Base-by-base conservation (phyloP, 1,139 yeast species). In the Debaryomyces sp. region DNA sequence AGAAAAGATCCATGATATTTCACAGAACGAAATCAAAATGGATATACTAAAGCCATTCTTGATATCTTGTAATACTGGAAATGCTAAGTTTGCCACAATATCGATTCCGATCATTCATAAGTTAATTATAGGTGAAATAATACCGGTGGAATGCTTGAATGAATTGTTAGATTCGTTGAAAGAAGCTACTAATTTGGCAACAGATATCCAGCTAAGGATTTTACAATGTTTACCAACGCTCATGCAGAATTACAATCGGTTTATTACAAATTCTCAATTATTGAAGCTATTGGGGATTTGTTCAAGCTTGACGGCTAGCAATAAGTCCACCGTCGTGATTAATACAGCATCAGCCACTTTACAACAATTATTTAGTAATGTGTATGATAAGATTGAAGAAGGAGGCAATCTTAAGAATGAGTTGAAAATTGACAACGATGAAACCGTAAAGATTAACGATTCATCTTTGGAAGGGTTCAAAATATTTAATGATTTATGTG, bases 301-400 rank as follows among this genome's bases (percentile, higher is more conserved):
- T 60, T 78, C 95, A 0, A 77, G 82, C 36, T 74, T 94, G 45
- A 91, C 89, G 45, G 73, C 83, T 7, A 79, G 83, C 17, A 87
- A 83, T 53, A 87, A 87, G 56, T 78, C 85, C 4, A 82, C 88
- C 0, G 88, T 89, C 53, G 96, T 94, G 3, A 78, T 83, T n/a
- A 92, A 91, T 57, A 89, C 98, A 0, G 97, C 97, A 0, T 84
- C 90, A 43, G 99, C 98, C 2, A 90, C 98, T 1, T 77, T 91
- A 43, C 96, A 91, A 56, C 98, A 94, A 63, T 69, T 94, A 41
- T 80, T 91, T 45, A 82, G 87, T 36, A 81, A 87, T 34, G 78
- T 90, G 0, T 92, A 85, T 63, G 97, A 91, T 50, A 80, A 84
- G 49, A 78, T 82, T 3, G 65, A 62, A 13, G 26, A 24, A 7